Evolutionary conservation across 768 basidiomycete species (phyloP).

Genomic region (Gymnopilus junonius): DNA sequence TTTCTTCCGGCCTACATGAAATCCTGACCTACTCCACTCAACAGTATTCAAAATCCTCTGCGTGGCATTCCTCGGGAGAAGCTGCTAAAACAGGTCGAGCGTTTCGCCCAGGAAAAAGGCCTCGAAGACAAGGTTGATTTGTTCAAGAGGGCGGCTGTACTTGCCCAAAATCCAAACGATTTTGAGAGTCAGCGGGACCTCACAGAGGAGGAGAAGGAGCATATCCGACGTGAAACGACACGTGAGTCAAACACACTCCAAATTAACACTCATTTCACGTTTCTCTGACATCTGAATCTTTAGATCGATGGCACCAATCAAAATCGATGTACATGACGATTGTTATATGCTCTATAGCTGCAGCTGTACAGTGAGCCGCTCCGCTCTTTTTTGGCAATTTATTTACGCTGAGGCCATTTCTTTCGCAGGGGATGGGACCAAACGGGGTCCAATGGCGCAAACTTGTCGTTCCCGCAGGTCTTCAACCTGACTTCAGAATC

Average conservation of each 20-base stretch:
- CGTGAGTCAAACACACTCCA: slow-evolving; percentile 30
- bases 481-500: slow-evolving; percentile 45
- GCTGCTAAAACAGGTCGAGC: slow-evolving; percentile 62
- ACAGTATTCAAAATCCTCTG: slow-evolving; percentile 50
- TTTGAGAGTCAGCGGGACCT: slow-evolving; percentile 47
- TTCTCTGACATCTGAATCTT: slow-evolving; percentile 2
- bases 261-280: slow-evolving; percentile 5
- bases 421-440: slow-evolving; percentile 61
- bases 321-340: slow-evolving; percentile 46
- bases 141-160: slow-evolving; percentile 71
- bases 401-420: neutral
- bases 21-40: neutral
- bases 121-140: slow-evolving; percentile 47
- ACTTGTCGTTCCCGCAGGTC: slow-evolving; percentile 58
- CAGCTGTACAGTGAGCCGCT: slow-evolving; percentile 72
- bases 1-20: neutral
- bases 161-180: slow-evolving; percentile 67
- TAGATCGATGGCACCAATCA: slow-evolving; percentile 55
- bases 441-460: slow-evolving; percentile 67
- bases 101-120: slow-evolving; percentile 57
- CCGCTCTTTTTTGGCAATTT: neutral
- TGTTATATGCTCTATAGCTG: slow-evolving; percentile 67
- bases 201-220: slow-evolving; percentile 40
- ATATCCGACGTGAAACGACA: slow-evolving; percentile 50
- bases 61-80: slow-evolving; percentile 61